These are phyloP conservation scores for Metschnikowia drakensbergensis DNA, from an alignment of 805 yeast genomes.

Conservation along the genomic window DNA sequence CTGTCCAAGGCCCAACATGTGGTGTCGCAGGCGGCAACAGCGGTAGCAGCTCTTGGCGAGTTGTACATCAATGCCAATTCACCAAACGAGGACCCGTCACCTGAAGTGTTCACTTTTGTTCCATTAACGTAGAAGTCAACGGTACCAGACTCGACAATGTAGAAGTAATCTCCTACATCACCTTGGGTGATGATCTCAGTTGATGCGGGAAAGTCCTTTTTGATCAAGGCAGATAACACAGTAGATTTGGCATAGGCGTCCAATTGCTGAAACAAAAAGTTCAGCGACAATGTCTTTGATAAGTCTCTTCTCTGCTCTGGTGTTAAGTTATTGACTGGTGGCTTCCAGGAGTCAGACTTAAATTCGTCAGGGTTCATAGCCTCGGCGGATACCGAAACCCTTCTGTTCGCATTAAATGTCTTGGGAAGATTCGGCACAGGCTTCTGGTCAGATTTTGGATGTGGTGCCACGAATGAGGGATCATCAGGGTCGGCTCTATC, in stretches of 20 bases:
- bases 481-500: conserved; percentile 29
- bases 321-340: conserved; percentile 63
- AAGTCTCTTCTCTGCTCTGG: conserved; percentile 64
- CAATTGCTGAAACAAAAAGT: conserved; percentile 79
- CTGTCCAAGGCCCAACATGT: conserved; percentile 87
- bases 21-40: conserved; percentile 62
- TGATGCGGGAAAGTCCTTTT: conserved; percentile 56
- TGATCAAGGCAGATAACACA: conserved; percentile 80
- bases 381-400: conserved; percentile 90
- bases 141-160: conserved; percentile 77
- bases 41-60: conserved; percentile 97
- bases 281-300: conserved; percentile 67
- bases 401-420: conserved; percentile 72
- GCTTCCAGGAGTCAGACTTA: conserved; percentile 63
- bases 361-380: conserved; percentile 73
- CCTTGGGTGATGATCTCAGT: conserved; percentile 80
- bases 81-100: conserved; percentile 90
- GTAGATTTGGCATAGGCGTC: conserved; percentile 74
- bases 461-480: conserved; percentile 17
- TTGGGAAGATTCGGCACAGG: conserved; percentile 43
- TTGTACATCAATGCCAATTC: conserved; percentile 97
- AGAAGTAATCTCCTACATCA: conserved; percentile 91
- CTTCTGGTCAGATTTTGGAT: conserved; percentile 17
- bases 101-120: conserved; percentile 65
- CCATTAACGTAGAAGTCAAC: conserved; percentile 80